phyloP scores from a whole-genome alignment of 202 grass and related monocot species.

The Panicum virgatum region DNA sequence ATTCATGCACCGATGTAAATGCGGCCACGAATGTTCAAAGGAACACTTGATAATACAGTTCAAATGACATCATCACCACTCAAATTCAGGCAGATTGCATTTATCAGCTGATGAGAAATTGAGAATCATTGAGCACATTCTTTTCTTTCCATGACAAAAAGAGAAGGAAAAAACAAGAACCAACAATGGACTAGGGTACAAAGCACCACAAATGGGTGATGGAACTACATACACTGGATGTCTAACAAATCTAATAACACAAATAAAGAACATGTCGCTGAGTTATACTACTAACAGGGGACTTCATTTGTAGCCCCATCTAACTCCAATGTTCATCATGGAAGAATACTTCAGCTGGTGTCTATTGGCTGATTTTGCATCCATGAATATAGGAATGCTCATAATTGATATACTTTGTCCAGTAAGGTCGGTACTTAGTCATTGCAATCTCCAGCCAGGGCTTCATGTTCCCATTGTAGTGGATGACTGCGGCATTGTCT shows the following conservation, averaged over 20 bases:
- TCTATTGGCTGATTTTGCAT: constrained; percentile 65
- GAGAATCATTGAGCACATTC: neutral
- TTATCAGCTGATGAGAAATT: neutral
- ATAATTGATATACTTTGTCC: constrained; percentile 61
- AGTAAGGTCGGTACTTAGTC: constrained; percentile 63
- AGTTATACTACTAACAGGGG: constrained; percentile 34
- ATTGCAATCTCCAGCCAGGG: constrained; percentile 62
- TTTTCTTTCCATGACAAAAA: constrained; percentile 17
- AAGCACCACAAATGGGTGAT: neutral
- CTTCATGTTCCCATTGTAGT: constrained; percentile 72
- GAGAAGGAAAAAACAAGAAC: neutral
- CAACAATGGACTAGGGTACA: neutral
- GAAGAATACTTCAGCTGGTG: constrained; percentile 30
- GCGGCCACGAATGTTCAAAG: neutral
- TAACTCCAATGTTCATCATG: constrained; percentile 32
- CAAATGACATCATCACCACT: neutral
- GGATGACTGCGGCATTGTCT: constrained; percentile 55
- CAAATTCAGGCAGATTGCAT: constrained; percentile 2
- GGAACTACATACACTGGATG: constrained; percentile 40
- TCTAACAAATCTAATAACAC: constrained; percentile 33
- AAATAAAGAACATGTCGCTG: constrained; percentile 34
- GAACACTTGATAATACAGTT: neutral
- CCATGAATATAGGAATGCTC: constrained; percentile 48
- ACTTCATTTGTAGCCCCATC: constrained; percentile 27
- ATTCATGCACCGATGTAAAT: neutral